Evolutionary conservation across 176 grass and related monocot species (phyloP), one percentile per base, ranked within the genome.

Genomic region (Typha latifolia): DNA sequence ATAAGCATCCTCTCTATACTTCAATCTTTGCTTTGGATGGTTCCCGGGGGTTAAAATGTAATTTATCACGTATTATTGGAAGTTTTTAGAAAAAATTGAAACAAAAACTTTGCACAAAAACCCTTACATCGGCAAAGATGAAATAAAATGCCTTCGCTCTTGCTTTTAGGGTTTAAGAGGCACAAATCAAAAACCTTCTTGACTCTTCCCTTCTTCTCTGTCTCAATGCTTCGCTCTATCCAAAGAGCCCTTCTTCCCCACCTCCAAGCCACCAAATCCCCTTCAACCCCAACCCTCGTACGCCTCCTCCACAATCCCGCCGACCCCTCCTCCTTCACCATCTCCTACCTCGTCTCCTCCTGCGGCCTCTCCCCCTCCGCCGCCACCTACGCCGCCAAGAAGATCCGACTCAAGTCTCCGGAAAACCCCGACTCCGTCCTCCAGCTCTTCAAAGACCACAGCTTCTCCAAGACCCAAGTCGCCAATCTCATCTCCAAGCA

Each of bases 381-480:
- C 62, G 12, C 77, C 69, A n/a, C 43, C 19, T 14, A 62, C 23
- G 23, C 63, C 49, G 49, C 49, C 62, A 16, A 43, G 9, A 62
- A 65, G n/a, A 2, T 32, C 31, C 37, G 67, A 19, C 32, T 67
- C 20, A 67, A 67, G n/a, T 22, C 43, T 47, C 48, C 65, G 7
- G 65, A 32, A 4, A 67, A 67, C 0, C 43, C 65, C 3, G 12
- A 21, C 43, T 16, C 63, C 11, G 62, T 80, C 49, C 55, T 66
- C 63, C 12, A 27, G 13, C 66, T 71, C 69, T 71, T 80, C 15
- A 13, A 9, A 10, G 51, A 53, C 10, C 66, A 67, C 78, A 70
- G 78, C 14, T 73, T 80, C 69, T 34, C 69, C 18, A 48, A 63
- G 43, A 32, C 19, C n/a, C 62, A 80, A 51, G 26, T 65, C 63